These are phyloP conservation scores for Herpetomonas tarakana DNA, from an alignment of 208 protist genomes.

Conservation along the genomic window DNA sequence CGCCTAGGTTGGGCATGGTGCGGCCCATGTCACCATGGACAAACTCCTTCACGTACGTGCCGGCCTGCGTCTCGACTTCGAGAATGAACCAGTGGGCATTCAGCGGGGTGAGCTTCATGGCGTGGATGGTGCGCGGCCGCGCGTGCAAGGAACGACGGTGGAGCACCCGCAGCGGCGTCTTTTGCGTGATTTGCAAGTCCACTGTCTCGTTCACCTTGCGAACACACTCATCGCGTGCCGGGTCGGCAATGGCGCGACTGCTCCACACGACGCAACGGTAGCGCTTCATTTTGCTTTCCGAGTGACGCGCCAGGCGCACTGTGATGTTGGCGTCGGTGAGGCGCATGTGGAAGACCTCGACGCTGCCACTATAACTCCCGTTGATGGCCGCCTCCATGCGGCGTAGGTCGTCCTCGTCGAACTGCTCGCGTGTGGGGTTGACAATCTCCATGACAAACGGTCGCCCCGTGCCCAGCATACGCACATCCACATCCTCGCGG, in stretches of 20 bases:
- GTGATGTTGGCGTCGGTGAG: conserved; percentile 61
- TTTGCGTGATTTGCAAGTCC: conserved; percentile 72
- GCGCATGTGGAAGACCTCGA: conserved; percentile 63
- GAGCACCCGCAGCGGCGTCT: conserved; percentile 94
- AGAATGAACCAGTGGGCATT: conserved; percentile 90
- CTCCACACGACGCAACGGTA: conserved; percentile 89
- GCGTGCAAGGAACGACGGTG: conserved; percentile 90
- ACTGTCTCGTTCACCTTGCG: conserved; percentile 30
- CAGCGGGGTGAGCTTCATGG: conserved; percentile 57
- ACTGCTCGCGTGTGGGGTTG: conserved; percentile 55
- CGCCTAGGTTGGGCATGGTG: conserved; percentile 86
- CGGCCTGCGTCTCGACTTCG: conserved; percentile 92
- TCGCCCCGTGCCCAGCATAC: conserved; percentile 92
- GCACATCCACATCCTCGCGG: conserved; percentile 94
- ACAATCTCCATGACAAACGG: conserved; percentile 93
- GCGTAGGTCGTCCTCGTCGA: conserved; percentile 48
- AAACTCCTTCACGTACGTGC: conserved; percentile 99
- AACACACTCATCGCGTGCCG: conserved; percentile 34
- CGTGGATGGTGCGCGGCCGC: conserved; percentile 83
- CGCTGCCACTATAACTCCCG: conserved; percentile 52
- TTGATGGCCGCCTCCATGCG: conserved; percentile 46
- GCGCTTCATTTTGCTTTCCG: conserved; percentile 87
- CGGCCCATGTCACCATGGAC: conserved; percentile 96
- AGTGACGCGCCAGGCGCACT: conserved; percentile 77
- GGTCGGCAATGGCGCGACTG: conserved; percentile 51